A percentile compares a stretch with the other conserved stretches of the same genome.
phyloP scores from a whole-genome alignment of 148 eudicot species.

The Hydrangea macrophylla region DNA sequence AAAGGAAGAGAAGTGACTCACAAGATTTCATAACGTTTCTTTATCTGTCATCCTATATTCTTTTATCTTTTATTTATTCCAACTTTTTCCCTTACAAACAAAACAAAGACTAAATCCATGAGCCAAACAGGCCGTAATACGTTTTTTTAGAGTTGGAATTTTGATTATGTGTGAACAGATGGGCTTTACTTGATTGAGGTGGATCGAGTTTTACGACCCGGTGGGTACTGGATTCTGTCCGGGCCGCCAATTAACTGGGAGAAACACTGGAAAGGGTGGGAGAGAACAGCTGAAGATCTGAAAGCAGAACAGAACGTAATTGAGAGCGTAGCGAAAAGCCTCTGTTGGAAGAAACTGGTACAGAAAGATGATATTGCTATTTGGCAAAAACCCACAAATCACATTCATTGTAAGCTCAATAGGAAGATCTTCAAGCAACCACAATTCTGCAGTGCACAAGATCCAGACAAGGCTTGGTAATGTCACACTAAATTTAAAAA shows the following conservation, averaged over 20 bases:
- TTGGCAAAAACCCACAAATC: slow-evolving; percentile 65
- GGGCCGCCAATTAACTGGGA: slow-evolving; percentile 72
- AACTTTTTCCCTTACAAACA: no score
- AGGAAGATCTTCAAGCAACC: slow-evolving; percentile 54
- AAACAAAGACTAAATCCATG: no score
- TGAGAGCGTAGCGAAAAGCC: slow-evolving; percentile 40
- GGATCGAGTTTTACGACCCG: slow-evolving; percentile 57
- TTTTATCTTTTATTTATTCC: not conserved
- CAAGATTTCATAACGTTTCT: no score
- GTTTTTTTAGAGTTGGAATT: not conserved
- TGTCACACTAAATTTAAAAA: not conserved
- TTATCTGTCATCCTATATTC: not conserved
- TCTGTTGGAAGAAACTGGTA: slow-evolving; percentile 58
- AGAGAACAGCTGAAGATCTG: slow-evolving; percentile 35
- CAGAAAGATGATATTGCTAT: slow-evolving; percentile 45
- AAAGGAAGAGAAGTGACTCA: no score
- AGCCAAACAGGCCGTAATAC: no score
- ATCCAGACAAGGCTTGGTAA: slow-evolving; percentile 83
- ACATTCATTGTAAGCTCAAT: slow-evolving; percentile 40
- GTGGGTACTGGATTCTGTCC: slow-evolving; percentile 67
- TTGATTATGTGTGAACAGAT: slow-evolving; percentile 27
- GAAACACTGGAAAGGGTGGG: slow-evolving; percentile 54
- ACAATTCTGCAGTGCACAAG: slow-evolving; percentile 40
- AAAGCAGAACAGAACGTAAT: slow-evolving; percentile 41
- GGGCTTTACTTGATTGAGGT: slow-evolving; percentile 58